Conservation (phyloP, 2,329 filamentous ascomycete species). For the Sporothrix brunneoviolacea region DNA sequence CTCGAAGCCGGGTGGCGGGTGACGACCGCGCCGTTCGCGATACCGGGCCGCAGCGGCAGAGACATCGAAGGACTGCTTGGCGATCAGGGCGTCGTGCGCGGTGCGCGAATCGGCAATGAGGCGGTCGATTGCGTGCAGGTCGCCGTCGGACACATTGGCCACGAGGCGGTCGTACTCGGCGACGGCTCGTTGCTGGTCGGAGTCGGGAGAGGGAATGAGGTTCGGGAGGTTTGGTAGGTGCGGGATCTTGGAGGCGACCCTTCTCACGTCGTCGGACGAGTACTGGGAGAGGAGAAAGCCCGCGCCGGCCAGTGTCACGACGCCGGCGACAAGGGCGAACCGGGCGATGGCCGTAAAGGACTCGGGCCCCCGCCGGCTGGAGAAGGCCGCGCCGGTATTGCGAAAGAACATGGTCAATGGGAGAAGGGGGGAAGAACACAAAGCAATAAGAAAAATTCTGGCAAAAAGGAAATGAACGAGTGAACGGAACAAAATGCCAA, state of each 20-base stretch:
- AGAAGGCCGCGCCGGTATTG: constrained; percentile 1
- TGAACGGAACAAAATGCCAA: background rate
- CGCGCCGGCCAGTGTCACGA: constrained; percentile 9
- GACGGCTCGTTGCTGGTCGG: constrained; percentile 6
- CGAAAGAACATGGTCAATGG: constrained; percentile 12
- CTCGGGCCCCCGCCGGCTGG: constrained; percentile 7
- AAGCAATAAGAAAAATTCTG: background rate
- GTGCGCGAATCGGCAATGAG: constrained; percentile 35
- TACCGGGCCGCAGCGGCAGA: constrained; percentile 38
- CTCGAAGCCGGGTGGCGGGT: constrained; percentile 44
- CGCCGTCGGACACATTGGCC: constrained; percentile 1
- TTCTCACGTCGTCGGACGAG: constrained; percentile 2
- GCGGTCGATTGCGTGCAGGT: constrained; percentile 38
- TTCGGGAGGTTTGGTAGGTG: too few species aligned
- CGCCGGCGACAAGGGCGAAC: constrained; percentile 15
- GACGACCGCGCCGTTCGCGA: constrained; percentile 38
- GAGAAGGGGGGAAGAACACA: background rate
- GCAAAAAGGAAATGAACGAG: too few species aligned
- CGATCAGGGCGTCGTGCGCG: constrained; percentile 32
- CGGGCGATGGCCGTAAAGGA: constrained; percentile 15
- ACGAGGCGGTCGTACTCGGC: constrained; percentile 7
- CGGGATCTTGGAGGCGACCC: constrained; percentile 8
- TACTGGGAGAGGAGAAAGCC: constrained; percentile 14
- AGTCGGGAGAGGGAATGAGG: constrained; percentile 1
- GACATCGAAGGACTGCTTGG: constrained; percentile 36